Conservation (phyloP, 1,139 yeast species). For the Taphrina communis region DNA sequence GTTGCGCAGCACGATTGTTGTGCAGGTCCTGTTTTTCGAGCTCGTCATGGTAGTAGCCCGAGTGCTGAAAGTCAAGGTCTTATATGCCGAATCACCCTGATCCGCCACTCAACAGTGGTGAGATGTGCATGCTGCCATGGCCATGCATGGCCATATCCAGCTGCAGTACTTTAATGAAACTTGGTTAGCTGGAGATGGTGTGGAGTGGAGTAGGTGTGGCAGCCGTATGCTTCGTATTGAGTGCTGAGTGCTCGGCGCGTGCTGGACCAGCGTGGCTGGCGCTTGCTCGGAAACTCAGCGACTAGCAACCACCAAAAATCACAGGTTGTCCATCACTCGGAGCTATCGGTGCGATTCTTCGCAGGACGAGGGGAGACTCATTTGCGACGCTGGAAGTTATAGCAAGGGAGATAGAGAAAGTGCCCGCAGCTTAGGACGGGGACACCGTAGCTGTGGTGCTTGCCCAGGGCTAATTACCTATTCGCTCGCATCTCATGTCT, state of each 20-base stretch:
- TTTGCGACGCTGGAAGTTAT: no score
- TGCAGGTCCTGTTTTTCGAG: neutral
- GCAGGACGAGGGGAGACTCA: neutral
- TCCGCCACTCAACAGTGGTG: no score
- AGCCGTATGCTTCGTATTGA: slow-evolving; percentile 7
- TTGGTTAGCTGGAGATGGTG: neutral
- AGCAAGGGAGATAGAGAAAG: neutral
- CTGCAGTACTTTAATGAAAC: neutral
- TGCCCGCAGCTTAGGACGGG: neutral
- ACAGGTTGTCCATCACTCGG: neutral
- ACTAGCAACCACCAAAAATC: slow-evolving; percentile 2
- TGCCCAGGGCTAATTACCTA: neutral
- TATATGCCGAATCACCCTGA: neutral
- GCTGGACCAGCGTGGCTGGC: slow-evolving; percentile 9
- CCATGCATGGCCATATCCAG: neutral
- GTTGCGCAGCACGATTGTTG: neutral
- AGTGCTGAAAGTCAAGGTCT: neutral
- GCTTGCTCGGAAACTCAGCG: slow-evolving; percentile 1
- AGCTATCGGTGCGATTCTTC: neutral
- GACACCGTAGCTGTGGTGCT: neutral
- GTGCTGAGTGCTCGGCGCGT: slow-evolving; percentile 6
- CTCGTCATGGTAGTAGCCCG: no score
- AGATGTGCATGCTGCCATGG: no score
- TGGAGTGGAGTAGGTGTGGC: slow-evolving; percentile 1
- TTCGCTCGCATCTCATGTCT: slow-evolving; percentile 3